Conservation (phyloP, 1,284 basidiomycete species). For the Tilletia caries region DNA sequence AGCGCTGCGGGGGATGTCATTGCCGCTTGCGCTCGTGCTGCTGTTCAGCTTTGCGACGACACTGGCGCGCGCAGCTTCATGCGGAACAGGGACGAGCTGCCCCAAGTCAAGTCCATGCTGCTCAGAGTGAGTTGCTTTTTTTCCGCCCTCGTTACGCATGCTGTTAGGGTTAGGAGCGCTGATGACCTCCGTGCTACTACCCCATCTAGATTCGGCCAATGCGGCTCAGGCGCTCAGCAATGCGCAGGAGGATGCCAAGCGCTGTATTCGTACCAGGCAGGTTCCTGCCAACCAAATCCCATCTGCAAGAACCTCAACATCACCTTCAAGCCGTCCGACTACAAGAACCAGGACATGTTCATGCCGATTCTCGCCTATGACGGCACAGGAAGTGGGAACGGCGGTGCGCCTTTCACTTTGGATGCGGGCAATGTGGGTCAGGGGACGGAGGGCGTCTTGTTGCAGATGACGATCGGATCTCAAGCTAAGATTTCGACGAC, state of each 20-base stretch:
- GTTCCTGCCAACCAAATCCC: constrained; percentile 42
- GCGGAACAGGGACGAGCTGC: background rate
- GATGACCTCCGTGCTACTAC: background rate
- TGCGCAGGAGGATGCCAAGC: constrained; percentile 49
- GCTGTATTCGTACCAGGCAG: constrained; percentile 29
- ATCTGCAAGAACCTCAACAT: constrained; percentile 35
- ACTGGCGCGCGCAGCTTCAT: background rate
- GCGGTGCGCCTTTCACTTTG: constrained; percentile 35
- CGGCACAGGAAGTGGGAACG: constrained; percentile 27
- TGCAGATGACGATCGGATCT: constrained; percentile 33
- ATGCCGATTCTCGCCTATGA: constrained; percentile 43
- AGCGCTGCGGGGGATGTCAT: background rate
- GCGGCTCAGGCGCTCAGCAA: constrained; percentile 41
- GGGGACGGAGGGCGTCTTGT: constrained; percentile 43
- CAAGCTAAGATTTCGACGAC: constrained; percentile 45
- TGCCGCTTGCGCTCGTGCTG: background rate
- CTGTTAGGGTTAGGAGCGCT: too few species aligned
- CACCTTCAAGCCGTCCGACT: constrained; percentile 20
- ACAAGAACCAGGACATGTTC: constrained; percentile 37
- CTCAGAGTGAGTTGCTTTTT: background rate
- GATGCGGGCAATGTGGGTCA: constrained; percentile 40
- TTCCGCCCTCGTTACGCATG: too few species aligned
- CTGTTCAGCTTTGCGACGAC: background rate
- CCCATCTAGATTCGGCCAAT: constrained; percentile 27
- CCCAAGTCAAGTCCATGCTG: constrained; percentile 10